phyloP scores from a whole-genome alignment of 1,139 yeast genomes.

The Saccharomycopsis hybrid region DNA sequence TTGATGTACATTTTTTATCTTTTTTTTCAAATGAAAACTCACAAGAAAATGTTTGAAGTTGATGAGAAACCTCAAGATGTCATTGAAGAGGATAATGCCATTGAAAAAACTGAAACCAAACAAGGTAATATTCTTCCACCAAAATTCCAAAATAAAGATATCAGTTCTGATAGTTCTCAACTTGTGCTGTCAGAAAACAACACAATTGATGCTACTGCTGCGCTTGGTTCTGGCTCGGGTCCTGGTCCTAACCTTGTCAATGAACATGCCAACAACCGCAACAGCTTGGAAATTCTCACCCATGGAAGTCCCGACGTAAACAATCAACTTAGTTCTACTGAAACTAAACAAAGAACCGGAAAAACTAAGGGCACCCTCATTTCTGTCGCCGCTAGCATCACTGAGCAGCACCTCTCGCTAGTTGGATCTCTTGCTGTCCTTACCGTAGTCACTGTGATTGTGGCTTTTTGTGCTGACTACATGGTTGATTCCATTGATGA shows the following conservation, averaged over 20 bases:
- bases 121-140: neutral
- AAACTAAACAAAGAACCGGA: neutral
- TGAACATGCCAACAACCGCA: neutral
- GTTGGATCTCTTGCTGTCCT: conserved; percentile 36
- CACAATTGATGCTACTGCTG: too few species aligned
- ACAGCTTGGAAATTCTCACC: neutral
- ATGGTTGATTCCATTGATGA: conserved; percentile 89
- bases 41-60: conserved; percentile 54
- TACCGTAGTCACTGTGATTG: conserved; percentile 64
- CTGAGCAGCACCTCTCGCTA: conserved; percentile 6
- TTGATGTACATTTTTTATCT: conserved; percentile 74
- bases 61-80: conserved; percentile 33
- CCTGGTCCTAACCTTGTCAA: too few species aligned
- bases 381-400: conserved; percentile 8
- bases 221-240: too few species aligned
- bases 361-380: conserved; percentile 10
- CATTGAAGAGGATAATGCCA: conserved; percentile 19
- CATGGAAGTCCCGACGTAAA: neutral
- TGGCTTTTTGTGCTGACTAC: conserved; percentile 88
- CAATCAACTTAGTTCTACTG: neutral
- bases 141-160: neutral
- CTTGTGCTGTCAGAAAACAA: neutral
- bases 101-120: neutral
- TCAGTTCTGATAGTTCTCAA: neutral
- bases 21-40: conserved; percentile 84